These are phyloP conservation scores for Harrya chromipes DNA, from an alignment of 768 basidiomycete genomes.

Conservation along the genomic window DNA sequence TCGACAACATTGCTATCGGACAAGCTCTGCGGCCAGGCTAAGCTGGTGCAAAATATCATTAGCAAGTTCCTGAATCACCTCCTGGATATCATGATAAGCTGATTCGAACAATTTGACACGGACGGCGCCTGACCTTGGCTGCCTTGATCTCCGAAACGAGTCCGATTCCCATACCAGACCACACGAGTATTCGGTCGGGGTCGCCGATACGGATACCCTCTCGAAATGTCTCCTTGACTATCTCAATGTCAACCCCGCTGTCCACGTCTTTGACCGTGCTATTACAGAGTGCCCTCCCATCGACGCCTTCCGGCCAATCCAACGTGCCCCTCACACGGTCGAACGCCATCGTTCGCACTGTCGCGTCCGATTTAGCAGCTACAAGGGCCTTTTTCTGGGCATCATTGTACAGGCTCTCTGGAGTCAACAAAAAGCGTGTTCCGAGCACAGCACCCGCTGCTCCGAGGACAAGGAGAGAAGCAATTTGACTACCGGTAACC, in stretches of 20 bases:
- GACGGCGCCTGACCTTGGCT: constrained; percentile 34
- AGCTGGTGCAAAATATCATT: constrained; percentile 42
- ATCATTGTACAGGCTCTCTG: constrained; percentile 58
- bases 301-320: constrained; percentile 59
- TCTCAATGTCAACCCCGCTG: constrained; percentile 41
- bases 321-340: constrained; percentile 54
- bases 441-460: constrained; percentile 68
- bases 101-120: neutral
- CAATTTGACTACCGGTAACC: constrained; percentile 59
- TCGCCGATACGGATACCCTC: constrained; percentile 46
- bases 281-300: constrained; percentile 50
- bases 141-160: constrained; percentile 46
- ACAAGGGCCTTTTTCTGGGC: constrained; percentile 53
- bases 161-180: constrained; percentile 68
- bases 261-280: constrained; percentile 57
- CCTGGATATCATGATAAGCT: constrained; percentile 35
- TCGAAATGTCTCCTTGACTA: constrained; percentile 42
- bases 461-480: constrained; percentile 62
- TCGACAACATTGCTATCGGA: constrained; percentile 19
- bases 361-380: constrained; percentile 40
- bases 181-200: constrained; percentile 51
- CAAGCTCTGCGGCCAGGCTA: constrained; percentile 24
- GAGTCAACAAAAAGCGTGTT: constrained; percentile 70
- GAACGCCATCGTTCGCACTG: constrained; percentile 61
- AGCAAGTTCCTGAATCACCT: constrained; percentile 52